These are phyloP conservation scores for Triglochin maritima DNA, from an alignment of 106 monocot species.

Conservation along the genomic window DNA sequence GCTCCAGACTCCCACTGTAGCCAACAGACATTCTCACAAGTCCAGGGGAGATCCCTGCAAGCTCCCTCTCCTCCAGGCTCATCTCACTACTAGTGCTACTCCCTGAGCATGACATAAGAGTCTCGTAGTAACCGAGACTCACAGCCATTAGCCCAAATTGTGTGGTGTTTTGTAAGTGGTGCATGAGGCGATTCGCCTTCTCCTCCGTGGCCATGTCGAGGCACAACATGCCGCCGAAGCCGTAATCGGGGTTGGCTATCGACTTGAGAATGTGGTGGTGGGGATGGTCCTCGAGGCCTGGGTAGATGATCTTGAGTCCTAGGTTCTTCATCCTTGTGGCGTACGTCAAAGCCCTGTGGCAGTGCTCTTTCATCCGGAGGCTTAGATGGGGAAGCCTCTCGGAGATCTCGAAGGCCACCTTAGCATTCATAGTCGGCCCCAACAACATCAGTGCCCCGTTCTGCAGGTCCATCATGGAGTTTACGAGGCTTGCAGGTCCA, in stretches of 20 bases:
- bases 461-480: conserved; percentile 93
- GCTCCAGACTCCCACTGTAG: conserved; percentile 78
- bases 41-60: conserved; percentile 75
- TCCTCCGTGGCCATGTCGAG: conserved; percentile 92
- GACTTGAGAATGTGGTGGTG: conserved; percentile 57
- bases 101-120: conserved; percentile 95
- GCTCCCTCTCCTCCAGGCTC: conserved; percentile 42
- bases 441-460: conserved; percentile 73
- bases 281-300: conserved; percentile 72
- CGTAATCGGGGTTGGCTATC: conserved; percentile 70
- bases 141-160: conserved; percentile 98
- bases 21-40: conserved; percentile 87
- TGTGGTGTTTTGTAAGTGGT: conserved; percentile 83
- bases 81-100: conserved; percentile 96
- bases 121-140: conserved; percentile 92
- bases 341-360: conserved; percentile 44
- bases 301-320: conserved; percentile 83
- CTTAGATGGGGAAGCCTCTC: conserved; percentile 85
- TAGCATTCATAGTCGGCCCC: conserved; percentile 93
- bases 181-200: conserved; percentile 69
- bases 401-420: conserved; percentile 85
- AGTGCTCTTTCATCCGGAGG: conserved; percentile 93
- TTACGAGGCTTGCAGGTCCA: conserved; percentile 61
- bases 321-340: conserved; percentile 55
- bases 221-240: conserved; percentile 91